phyloP scores from a whole-genome alignment of 192 early-diverging fungal genomes.

The Jimgerdemannia flammicorona region DNA sequence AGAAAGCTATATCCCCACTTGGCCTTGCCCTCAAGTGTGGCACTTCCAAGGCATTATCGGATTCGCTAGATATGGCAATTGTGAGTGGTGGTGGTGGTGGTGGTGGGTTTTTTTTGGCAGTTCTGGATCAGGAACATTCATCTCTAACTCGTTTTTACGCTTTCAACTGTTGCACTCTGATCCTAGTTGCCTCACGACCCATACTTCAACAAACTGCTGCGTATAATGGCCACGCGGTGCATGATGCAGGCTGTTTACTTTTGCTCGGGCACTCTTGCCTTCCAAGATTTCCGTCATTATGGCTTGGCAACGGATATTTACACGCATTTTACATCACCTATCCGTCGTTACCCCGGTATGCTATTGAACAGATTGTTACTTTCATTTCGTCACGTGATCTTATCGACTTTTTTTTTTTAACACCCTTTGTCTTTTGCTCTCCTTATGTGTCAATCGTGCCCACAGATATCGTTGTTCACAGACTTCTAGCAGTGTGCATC shows the following conservation, averaged over 20 bases:
- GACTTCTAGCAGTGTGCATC: conserved; percentile 22
- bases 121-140: too few species aligned
- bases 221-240: conserved; percentile 88
- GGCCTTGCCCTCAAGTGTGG: conserved; percentile 62
- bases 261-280: conserved; percentile 75
- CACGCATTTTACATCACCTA: conserved; percentile 99
- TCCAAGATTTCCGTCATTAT: conserved; percentile 77
- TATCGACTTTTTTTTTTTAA: too few species aligned
- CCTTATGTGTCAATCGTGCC: conserved; percentile 44
- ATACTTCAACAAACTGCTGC: conserved; percentile 95
- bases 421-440: not conserved
- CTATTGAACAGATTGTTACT: too few species aligned
- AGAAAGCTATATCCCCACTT: conserved; percentile 54
- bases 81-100: conserved; percentile 11
- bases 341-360: conserved; percentile 90
- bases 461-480: conserved; percentile 1
- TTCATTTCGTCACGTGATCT: too few species aligned
- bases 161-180: too few species aligned
- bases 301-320: conserved; percentile 90
- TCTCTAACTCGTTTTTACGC: conserved; percentile 13
- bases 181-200: conserved; percentile 70
- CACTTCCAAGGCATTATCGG: conserved; percentile 77
- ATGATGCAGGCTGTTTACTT: conserved; percentile 99
- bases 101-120: too few species aligned
- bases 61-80: conserved; percentile 84